phyloP scores from a whole-genome alignment of 345 rosid genomes.

The Euphorbia peplus region DNA sequence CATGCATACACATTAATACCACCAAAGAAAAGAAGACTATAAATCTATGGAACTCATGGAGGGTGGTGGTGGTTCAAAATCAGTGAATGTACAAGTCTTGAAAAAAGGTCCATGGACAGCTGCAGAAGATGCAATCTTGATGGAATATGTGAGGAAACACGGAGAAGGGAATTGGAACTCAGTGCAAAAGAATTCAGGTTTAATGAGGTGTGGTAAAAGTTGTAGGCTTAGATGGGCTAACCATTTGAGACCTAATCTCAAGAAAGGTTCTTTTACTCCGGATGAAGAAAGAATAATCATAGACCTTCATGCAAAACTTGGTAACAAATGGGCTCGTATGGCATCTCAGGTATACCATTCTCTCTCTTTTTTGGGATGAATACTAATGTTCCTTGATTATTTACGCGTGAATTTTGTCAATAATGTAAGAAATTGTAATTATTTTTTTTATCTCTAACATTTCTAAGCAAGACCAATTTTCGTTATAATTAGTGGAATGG shows the following conservation, averaged over 20 bases:
- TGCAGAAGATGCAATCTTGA: slow-evolving; percentile 65
- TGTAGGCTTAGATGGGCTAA: slow-evolving; percentile 91
- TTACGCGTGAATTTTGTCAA: no score
- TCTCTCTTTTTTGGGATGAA: background rate
- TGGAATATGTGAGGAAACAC: slow-evolving; percentile 62
- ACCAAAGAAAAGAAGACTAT: slow-evolving; percentile 1
- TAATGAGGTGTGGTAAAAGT: slow-evolving; percentile 85
- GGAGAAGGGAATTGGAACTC: slow-evolving; percentile 91
- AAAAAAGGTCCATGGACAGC: slow-evolving; percentile 93
- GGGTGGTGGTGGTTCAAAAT: slow-evolving; percentile 4
- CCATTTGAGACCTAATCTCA: slow-evolving; percentile 83
- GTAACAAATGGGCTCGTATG: slow-evolving; percentile 97
- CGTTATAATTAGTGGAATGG: no score
- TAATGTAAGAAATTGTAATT: no score
- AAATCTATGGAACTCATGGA: background rate
- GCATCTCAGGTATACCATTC: slow-evolving; percentile 71
- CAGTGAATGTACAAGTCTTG: slow-evolving; percentile 26
- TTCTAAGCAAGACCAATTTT: no score
- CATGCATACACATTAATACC: no score
- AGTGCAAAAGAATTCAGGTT: slow-evolving; percentile 60
- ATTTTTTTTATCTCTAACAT: no score
- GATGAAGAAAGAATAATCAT: slow-evolving; percentile 73
- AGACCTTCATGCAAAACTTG: slow-evolving; percentile 70
- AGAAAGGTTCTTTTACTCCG: slow-evolving; percentile 63
- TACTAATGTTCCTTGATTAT: no score